Conservation (phyloP, 2,329 filamentous ascomycete species). For the Calycina herbarum region DNA sequence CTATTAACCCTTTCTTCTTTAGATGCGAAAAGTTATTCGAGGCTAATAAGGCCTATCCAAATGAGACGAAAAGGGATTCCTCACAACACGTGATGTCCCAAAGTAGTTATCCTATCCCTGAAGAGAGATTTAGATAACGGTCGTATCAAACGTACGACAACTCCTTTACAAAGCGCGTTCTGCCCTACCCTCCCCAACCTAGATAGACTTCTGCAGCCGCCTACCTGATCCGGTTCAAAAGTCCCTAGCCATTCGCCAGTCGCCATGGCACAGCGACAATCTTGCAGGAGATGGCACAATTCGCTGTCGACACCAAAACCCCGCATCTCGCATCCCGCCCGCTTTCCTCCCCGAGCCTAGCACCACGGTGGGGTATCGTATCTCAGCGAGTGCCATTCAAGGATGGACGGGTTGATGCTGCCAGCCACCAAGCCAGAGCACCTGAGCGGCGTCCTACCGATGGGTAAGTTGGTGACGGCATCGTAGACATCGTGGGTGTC, state of each 20-base stretch:
- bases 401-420: not conserved
- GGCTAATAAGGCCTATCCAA: not conserved
- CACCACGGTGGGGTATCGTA: not conserved
- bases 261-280: not conserved
- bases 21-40: no score
- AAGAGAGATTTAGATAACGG: not conserved
- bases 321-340: slow-evolving; percentile 1
- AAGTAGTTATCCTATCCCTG: slow-evolving; percentile 2
- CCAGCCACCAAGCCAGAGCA: not conserved
- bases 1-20: not conserved
- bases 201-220: slow-evolving; percentile 8
- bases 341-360: not conserved
- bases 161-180: slow-evolving; percentile 1
- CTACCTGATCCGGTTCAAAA: slow-evolving; percentile 11
- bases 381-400: not conserved
- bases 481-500: not conserved
- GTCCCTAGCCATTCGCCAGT: slow-evolving; percentile 5
- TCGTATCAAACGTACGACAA: slow-evolving; percentile 1
- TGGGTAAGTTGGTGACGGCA: not conserved
- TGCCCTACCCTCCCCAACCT: not conserved
- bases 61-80: not conserved
- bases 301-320: not conserved
- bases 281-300: not conserved
- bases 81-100: not conserved
- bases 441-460: not conserved